Evolutionary conservation across 1,284 basidiomycete species (phyloP).

Genomic region (Meira nashicola): DNA sequence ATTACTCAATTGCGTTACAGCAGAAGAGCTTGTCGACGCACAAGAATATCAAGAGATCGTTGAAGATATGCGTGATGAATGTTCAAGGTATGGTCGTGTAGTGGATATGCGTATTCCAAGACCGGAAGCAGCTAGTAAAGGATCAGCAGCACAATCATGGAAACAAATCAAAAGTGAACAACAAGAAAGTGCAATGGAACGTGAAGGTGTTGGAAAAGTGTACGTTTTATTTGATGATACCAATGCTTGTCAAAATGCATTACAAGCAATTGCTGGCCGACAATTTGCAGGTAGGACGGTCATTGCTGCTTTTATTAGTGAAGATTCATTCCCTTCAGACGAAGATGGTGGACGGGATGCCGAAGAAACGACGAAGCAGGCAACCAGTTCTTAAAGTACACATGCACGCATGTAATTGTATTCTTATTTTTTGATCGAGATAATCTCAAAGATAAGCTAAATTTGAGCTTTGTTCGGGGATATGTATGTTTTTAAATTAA

Average conservation of each 20-base stretch:
- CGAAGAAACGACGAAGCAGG: conserved; percentile 33
- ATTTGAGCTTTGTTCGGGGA: too few species aligned
- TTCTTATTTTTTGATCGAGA: too few species aligned
- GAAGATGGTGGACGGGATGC: conserved; percentile 42
- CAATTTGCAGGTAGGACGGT: conserved; percentile 89
- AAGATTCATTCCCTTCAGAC: conserved; percentile 40
- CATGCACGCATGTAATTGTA: too few species aligned
- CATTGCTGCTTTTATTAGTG: conserved; percentile 54
- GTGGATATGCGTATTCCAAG: conserved; percentile 47
- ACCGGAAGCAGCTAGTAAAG: conserved; percentile 36
- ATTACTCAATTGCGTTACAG: conserved; percentile 97
- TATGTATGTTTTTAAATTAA: too few species aligned
- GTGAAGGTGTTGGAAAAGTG: conserved; percentile 84
- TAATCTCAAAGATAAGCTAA: too few species aligned
- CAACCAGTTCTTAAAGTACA: conserved; percentile 17
- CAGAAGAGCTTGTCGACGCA: conserved; percentile 86
- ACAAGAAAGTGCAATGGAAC: conserved; percentile 65
- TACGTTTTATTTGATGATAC: conserved; percentile 76
- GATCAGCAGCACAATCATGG: conserved; percentile 43
- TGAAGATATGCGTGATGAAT: conserved; percentile 89
- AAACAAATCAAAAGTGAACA: conserved; percentile 57
- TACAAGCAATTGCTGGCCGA: conserved; percentile 79
- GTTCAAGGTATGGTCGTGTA: conserved; percentile 44
- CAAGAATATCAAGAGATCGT: conserved; percentile 88
- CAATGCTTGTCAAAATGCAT: conserved; percentile 64